Conservation (phyloP, 2,329 filamentous ascomycete genomes). For the Aspergillus fischeri region DNA sequence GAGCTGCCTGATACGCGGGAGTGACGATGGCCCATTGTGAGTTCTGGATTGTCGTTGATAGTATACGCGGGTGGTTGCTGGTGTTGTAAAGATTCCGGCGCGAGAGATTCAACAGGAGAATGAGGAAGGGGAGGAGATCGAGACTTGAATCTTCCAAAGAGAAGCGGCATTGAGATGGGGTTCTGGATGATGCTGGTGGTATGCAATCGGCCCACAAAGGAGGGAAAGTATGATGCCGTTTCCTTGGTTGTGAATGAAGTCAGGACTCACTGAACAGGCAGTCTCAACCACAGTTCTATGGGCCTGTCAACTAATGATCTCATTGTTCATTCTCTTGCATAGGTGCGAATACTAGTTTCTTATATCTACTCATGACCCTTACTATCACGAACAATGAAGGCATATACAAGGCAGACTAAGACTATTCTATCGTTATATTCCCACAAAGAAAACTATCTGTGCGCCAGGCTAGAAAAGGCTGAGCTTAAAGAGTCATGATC, state of each 20-base stretch:
- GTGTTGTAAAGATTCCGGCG: background rate
- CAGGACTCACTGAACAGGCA: background rate
- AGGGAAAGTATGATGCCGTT: background rate
- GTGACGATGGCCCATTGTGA: slow-evolving; percentile 5
- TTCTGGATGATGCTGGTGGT: background rate
- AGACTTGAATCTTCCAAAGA: background rate
- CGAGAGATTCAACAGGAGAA: background rate
- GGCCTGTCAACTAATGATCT: background rate
- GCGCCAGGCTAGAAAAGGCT: background rate
- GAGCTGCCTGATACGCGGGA: background rate
- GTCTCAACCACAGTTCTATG: background rate
- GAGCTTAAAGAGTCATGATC: background rate
- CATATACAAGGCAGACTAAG: background rate
- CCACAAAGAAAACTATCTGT: background rate
- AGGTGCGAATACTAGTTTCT: background rate
- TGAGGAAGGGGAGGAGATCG: background rate
- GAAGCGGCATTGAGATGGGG: background rate
- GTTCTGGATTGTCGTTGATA: background rate
- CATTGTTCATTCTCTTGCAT: background rate
- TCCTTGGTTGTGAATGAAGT: background rate
- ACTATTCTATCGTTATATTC: background rate
- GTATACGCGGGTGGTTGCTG: background rate
- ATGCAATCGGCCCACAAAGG: background rate
- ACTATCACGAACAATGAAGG: background rate
- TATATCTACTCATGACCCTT: background rate